phyloP scores from a whole-genome alignment of 2,329 filamentous ascomycete species.

The Ophiostoma himal-ulmi region DNA sequence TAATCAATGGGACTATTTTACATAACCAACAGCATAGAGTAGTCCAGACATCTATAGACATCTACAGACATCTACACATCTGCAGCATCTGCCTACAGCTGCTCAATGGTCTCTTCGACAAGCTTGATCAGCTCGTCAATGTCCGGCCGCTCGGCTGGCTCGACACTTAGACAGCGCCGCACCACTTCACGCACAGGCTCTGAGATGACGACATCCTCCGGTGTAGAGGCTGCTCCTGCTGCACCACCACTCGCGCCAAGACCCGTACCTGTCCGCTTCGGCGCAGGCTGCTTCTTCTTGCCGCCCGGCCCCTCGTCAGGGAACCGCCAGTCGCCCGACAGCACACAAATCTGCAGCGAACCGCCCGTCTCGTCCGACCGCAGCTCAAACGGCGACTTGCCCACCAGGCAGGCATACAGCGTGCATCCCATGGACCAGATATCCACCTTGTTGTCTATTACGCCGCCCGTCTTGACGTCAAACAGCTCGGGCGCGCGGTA shows the following conservation, averaged over 20 bases:
- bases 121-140: conserved; percentile 75
- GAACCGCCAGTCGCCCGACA: conserved; percentile 94
- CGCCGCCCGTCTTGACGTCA: conserved; percentile 87
- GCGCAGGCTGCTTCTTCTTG: conserved; percentile 29
- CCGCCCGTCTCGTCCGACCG: conserved; percentile 94
- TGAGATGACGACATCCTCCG: conserved; percentile 56
- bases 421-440: conserved; percentile 98
- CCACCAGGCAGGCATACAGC: conserved; percentile 92
- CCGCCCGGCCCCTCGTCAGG: conserved; percentile 72
- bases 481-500: conserved; percentile 97
- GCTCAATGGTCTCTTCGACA: conserved; percentile 66
- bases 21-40: neutral
- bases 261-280: conserved; percentile 33
- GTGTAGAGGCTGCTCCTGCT: conserved; percentile 26
- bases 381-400: conserved; percentile 94
- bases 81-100: conserved; percentile 35
- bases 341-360: conserved; percentile 82
- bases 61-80: too few relatives aligned
- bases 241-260: conserved; percentile 29
- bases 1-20: neutral
- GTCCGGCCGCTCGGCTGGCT: conserved; percentile 81
- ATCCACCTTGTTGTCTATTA: conserved; percentile 93
- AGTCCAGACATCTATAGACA: too few relatives aligned
- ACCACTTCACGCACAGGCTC: conserved; percentile 83
- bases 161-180: conserved; percentile 75